Evolutionary conservation across 2,329 filamentous ascomycete genomes (phyloP), one percentile per base, ranked within the genome.

Genomic region (Sclerotinia nivalis): DNA sequence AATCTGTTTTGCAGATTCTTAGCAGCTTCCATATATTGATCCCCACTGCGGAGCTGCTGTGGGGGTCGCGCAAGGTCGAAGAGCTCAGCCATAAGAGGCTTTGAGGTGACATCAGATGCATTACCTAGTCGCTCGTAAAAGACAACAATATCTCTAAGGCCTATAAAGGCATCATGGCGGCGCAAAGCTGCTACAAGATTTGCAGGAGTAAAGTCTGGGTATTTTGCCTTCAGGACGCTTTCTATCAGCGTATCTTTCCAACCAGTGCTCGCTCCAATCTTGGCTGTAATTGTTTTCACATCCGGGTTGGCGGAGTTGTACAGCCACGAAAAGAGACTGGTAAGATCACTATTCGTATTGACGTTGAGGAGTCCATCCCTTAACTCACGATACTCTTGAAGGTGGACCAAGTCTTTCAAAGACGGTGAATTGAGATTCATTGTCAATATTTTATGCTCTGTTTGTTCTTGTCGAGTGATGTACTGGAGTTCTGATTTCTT

Each of bases 321-420:
- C 8, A 58, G 22, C 55, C 55, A 58, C 34, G 55, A 58, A n/a
- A 58, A 58, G 37, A 58, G 34, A n/a, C 55, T 25, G 20, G n/a
- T 40, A 2, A 58, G 34, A 5, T 40, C 22, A 25, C 9, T 40
- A 0, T 58, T 12, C 20, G 54, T 56, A 37, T 58, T 40, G 4
- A 22, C 9, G 22, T n/a, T 9, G 47, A 22, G 47, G 47, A 50
- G 20, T 25, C 47, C 20, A 40, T 58, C 55, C 10, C 55, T n/a
- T 8, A 58, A 2, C 22, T n/a, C 55, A 4, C 55, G 34, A 10
- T 58, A 58, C 34, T 58, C 55, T 18, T 58, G 55, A 2, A 58
- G 55, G 10, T 40, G 31, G 1, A 58, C 34, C 34, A 58, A 40
- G 34, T 7, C 15, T 40, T 2, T 58, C 0, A 40, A 12, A 58